Evolutionary conservation across 768 basidiomycete species (phyloP).

Genomic region (Leccinum barrowsii): DNA sequence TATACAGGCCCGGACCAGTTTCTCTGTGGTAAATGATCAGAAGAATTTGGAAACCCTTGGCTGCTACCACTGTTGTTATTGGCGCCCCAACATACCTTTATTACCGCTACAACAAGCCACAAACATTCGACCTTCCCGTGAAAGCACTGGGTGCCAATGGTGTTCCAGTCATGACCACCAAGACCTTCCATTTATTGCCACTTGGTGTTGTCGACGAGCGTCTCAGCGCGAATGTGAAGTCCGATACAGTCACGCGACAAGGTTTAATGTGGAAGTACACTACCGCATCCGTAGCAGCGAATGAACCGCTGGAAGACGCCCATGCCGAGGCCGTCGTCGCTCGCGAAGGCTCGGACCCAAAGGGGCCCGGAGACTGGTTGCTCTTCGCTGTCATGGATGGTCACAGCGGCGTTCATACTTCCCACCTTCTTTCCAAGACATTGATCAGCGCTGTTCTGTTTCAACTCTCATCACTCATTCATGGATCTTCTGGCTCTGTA

Average conservation of each 20-base stretch:
- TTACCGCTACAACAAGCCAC: constrained; percentile 43
- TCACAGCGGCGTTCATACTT: constrained; percentile 82
- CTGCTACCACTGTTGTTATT: constrained; percentile 49
- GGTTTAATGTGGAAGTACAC: constrained; percentile 71
- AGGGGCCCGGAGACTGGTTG: constrained; percentile 65
- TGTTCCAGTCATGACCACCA: constrained; percentile 49
- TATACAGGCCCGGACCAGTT: background rate
- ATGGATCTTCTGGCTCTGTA: constrained; percentile 31
- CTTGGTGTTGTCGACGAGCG: constrained; percentile 53
- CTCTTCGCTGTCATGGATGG: constrained; percentile 93
- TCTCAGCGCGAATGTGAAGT: constrained; percentile 51
- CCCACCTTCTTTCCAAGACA: constrained; percentile 74
- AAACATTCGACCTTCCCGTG: constrained; percentile 60
- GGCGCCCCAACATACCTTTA: constrained; percentile 59
- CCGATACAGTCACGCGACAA: constrained; percentile 45
- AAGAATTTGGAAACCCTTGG: constrained; percentile 65
- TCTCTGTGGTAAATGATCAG: constrained; percentile 46
- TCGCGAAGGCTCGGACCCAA: constrained; percentile 56
- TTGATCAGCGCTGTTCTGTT: constrained; percentile 82
- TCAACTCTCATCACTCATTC: constrained; percentile 59
- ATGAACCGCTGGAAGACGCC: constrained; percentile 91
- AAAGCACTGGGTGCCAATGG: constrained; percentile 56
- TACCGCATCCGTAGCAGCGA: constrained; percentile 78
- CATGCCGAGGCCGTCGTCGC: constrained; percentile 66
- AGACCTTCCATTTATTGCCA: constrained; percentile 54